Base-by-base conservation (phyloP, 2,329 filamentous ascomycete species). In the Talaromyces sp. region DNA sequence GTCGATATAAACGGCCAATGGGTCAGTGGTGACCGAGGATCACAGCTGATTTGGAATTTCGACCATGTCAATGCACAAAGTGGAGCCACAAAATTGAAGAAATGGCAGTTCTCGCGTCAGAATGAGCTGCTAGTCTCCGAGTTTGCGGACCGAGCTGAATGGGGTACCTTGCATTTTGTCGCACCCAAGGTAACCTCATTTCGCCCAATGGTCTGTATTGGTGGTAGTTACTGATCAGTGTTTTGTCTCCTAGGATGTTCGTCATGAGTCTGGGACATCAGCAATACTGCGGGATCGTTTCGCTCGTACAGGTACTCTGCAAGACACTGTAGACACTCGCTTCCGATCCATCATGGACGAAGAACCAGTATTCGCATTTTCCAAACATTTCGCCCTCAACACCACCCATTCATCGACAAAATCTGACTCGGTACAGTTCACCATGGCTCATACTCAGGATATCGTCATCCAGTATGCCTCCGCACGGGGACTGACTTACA, bases 281-380 rank as follows among this genome's bases (percentile, higher is more conserved):
- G 83, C 82, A 2, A 68, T 82, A 8, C 79, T 95, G 25, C 86
- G 91, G 61, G 86, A 87, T 68, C 82, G 84, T 1, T 96, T 96
- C 76, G 86, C 91, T 0, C 82, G 83, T 65, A 88, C 84, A 13
- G 89, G 91, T 4, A 84, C 82, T 1, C 78, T 96, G 22, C 82
- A 84, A 63, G 91, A 95, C 72, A 76, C 82, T 56, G 83, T 89
- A 17, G 91, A 95, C 71, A 76, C 78, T n/a, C 77, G 80, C 0
- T 93, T 89, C 76, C 86, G 91, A 3, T 79, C 81, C 6, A 90
- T 93, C 68, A 89, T 90, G 82, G 89, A 93, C 60, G 84, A 91
- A 34, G 90, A 94, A 74, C 92, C 92, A 0, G 88, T 93, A 3
- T 94, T 95, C 78, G 91, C 91, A 0, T 95, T 93, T 74, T 83